Conservation (phyloP, 2,329 filamentous ascomycete genomes). For the Aspergillus proliferans region DNA sequence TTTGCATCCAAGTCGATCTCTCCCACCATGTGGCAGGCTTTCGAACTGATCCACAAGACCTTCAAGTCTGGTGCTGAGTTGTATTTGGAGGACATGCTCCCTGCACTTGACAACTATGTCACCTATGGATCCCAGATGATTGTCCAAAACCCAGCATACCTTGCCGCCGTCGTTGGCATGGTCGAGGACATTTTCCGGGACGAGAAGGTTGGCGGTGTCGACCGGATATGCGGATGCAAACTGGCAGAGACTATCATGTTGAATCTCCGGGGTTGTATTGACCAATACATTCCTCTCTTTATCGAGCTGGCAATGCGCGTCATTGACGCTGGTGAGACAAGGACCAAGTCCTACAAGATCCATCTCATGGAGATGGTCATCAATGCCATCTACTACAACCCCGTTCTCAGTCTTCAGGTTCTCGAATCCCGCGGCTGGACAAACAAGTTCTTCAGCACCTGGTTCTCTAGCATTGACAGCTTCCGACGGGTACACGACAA, state of each 20-base stretch:
- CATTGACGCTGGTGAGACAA: conserved; percentile 65
- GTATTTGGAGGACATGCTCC: conserved; percentile 98
- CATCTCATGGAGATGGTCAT: conserved; percentile 99
- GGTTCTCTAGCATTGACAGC: conserved; percentile 93
- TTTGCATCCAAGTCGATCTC: conserved; percentile 96
- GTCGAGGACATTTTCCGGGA: conserved; percentile 91
- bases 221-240: conserved; percentile 95
- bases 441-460: conserved; percentile 97
- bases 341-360: conserved; percentile 88
- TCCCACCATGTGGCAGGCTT: conserved; percentile 96
- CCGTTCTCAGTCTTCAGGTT: conserved; percentile 72
- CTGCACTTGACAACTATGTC: conserved; percentile 95
- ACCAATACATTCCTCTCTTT: conserved; percentile 83
- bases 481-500: conserved; percentile 97
- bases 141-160: conserved; percentile 75
- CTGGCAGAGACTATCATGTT: conserved; percentile 96
- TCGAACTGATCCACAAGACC: conserved; percentile 90
- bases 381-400: conserved; percentile 97
- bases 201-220: conserved; percentile 84
- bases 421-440: conserved; percentile 92
- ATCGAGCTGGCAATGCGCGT: conserved; percentile 82
- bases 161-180: conserved; percentile 87
- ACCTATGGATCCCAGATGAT: conserved; percentile 80
- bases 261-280: conserved; percentile 79
- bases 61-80: conserved; percentile 97